Conservation (phyloP, 352 stramenopile genomes). For the Phytopythium sindhum region DNA sequence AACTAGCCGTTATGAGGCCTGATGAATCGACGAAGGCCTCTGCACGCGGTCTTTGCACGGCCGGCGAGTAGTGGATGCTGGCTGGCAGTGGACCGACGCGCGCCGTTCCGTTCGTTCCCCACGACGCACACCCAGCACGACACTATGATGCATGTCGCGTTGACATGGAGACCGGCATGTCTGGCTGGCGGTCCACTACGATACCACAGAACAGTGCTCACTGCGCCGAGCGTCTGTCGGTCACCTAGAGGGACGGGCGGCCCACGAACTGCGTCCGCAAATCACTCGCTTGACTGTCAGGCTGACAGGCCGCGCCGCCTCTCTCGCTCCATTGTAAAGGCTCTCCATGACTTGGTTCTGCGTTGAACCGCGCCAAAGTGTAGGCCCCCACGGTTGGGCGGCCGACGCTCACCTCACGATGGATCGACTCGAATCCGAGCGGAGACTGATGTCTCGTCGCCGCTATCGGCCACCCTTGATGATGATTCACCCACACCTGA, state of each 20-base stretch:
- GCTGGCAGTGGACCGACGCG: background rate
- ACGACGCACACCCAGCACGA: background rate
- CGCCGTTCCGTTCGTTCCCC: background rate
- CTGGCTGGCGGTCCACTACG: background rate
- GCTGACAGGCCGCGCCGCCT: too few relatives aligned
- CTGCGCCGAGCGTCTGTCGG: background rate
- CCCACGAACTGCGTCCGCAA: background rate
- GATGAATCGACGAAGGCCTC: background rate
- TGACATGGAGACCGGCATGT: background rate
- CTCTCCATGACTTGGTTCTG: background rate
- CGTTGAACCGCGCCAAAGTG: background rate
- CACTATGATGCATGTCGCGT: background rate
- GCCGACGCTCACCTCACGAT: background rate
- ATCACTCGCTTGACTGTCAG: too few relatives aligned
- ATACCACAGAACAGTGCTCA: too few relatives aligned
- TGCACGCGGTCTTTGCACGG: background rate
- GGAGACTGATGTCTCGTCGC: background rate
- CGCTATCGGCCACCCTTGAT: background rate
- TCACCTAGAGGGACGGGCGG: background rate
- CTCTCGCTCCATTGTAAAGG: background rate
- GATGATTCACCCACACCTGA: background rate
- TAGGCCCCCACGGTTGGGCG: too few relatives aligned
- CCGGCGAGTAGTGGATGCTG: background rate
- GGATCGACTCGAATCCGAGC: background rate
- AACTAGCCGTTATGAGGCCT: background rate